phyloP scores from a whole-genome alignment of 768 basidiomycete species.

The Tulasnella sp. region DNA sequence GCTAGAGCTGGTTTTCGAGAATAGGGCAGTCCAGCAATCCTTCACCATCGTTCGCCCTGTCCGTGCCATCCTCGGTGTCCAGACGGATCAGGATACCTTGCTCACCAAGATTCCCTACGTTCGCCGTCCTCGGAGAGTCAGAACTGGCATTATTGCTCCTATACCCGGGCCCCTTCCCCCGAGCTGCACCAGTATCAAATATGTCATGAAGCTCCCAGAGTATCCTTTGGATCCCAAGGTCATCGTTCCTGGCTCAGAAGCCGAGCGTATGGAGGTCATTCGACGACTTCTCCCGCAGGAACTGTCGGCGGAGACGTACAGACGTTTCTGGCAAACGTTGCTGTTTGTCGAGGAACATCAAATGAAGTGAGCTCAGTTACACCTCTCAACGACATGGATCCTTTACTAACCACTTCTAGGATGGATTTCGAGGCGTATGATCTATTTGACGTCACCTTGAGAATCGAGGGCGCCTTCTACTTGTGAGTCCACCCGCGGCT shows the following conservation, averaged over 20 bases:
- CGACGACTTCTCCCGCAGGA: slow-evolving; percentile 29
- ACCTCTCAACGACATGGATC: background rate
- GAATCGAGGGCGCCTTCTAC: background rate
- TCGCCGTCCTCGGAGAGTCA: slow-evolving; percentile 18
- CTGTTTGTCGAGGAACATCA: slow-evolving; percentile 36
- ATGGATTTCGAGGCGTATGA: background rate
- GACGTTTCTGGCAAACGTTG: slow-evolving; percentile 33
- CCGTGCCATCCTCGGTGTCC: slow-evolving; percentile 36
- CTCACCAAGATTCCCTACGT: slow-evolving; percentile 36
- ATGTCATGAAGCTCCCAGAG: background rate
- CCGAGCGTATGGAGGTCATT: slow-evolving; percentile 19
- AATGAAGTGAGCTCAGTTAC: background rate
- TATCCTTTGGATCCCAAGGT: background rate
- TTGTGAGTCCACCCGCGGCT: background rate
- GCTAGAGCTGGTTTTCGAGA: slow-evolving; percentile 37
- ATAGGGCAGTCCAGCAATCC: slow-evolving; percentile 25
- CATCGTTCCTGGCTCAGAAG: background rate
- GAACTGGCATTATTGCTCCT: background rate
- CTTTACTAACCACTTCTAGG: background rate
- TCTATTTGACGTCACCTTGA: background rate
- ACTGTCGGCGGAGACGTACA: slow-evolving; percentile 33
- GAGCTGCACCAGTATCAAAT: background rate
- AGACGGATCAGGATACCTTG: slow-evolving; percentile 38
- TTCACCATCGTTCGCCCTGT: slow-evolving; percentile 40
- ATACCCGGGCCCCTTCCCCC: background rate